Conservation (phyloP, 2,329 filamentous ascomycete species). For the Onygena corvina region DNA sequence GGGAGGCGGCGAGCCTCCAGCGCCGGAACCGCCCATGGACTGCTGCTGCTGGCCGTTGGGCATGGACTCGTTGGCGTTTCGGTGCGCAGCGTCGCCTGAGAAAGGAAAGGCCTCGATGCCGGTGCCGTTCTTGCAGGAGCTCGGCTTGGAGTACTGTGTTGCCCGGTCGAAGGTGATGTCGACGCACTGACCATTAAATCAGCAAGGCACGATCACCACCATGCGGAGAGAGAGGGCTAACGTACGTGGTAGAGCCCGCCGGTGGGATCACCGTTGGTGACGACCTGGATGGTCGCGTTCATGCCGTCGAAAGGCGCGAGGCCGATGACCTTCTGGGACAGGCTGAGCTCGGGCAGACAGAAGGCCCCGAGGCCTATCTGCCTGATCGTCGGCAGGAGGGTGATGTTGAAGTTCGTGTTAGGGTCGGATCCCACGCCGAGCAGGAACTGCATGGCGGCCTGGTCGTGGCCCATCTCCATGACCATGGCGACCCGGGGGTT, state of each 20-base stretch:
- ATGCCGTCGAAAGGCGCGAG: conserved; percentile 47
- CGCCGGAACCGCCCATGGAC: not conserved
- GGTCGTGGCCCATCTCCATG: conserved; percentile 41
- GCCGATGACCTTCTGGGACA: conserved; percentile 23
- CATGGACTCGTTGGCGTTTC: conserved; percentile 37
- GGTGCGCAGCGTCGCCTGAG: conserved; percentile 25
- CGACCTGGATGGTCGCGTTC: conserved; percentile 56
- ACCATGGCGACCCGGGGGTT: conserved; percentile 40
- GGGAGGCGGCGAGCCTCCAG: conserved; percentile 9
- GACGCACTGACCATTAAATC: conserved; percentile 46
- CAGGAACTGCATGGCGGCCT: conserved; percentile 42
- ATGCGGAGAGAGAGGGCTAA: not conserved
- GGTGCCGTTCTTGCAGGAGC: conserved; percentile 48
- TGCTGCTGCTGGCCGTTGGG: conserved; percentile 24
- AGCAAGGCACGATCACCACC: not conserved
- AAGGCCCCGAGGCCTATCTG: conserved; percentile 51
- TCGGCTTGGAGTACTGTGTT: conserved; percentile 35
- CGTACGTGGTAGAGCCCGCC: conserved; percentile 56
- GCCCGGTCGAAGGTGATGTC: conserved; percentile 55
- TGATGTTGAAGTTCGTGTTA: conserved; percentile 55
- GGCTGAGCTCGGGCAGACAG: conserved; percentile 49
- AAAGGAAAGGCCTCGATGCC: conserved; percentile 41
- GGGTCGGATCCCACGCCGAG: conserved; percentile 42
- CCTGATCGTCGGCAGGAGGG: conserved; percentile 50
- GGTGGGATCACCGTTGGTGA: conserved; percentile 48